Conservation (phyloP, 2,329 filamentous ascomycete genomes). For the Thelonectria discophora region DNA sequence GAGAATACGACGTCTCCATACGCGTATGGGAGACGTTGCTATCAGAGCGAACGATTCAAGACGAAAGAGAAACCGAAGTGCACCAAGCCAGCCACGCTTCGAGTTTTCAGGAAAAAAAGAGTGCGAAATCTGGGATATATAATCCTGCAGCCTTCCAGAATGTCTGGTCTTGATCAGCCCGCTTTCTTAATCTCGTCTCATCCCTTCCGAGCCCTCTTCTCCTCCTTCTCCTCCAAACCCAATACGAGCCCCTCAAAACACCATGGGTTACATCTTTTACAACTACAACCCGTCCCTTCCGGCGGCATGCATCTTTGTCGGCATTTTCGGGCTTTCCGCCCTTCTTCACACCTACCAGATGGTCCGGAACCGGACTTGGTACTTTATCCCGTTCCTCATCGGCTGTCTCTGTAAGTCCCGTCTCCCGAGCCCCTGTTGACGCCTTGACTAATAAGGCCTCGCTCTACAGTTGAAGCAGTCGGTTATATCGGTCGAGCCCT, state of each 20-base stretch:
- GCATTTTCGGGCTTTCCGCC: slow-evolving; percentile 51
- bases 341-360: slow-evolving; percentile 53
- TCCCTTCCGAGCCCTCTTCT: neutral
- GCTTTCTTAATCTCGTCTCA: neutral
- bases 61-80: neutral
- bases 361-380: slow-evolving; percentile 56
- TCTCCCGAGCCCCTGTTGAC: neutral
- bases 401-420: slow-evolving; percentile 59
- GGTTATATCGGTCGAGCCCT: slow-evolving; percentile 60
- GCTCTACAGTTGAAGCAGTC: slow-evolving; percentile 38
- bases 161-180: neutral
- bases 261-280: slow-evolving; percentile 48
- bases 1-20: slow-evolving; percentile 9
- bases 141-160: neutral
- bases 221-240: neutral
- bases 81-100: neutral
- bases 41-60: neutral
- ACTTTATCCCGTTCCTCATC: slow-evolving; percentile 61
- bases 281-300: slow-evolving; percentile 57
- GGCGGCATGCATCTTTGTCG: slow-evolving; percentile 54
- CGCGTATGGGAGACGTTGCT: slow-evolving; percentile 9
- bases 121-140: slow-evolving; percentile 5
- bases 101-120: neutral
- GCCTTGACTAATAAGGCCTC: accelerated
- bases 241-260: neutral